Evolutionary conservation across 75 land plant species (phyloP).

Genomic region (Ceratopteris richardii): DNA sequence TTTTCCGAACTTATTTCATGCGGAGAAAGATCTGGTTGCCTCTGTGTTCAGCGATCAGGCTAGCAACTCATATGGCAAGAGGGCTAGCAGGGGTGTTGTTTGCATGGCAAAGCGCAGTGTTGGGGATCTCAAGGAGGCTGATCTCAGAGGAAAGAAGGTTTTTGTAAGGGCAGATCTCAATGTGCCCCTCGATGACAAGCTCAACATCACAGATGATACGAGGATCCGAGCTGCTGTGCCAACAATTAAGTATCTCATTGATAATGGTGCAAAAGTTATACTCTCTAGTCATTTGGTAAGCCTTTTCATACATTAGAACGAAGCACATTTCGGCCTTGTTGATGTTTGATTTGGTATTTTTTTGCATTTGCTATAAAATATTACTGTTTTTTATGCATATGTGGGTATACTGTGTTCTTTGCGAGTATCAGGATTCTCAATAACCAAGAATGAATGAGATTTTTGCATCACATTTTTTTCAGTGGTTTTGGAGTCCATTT

Average conservation of each 20-base stretch:
- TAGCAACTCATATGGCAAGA: conserved; percentile 1
- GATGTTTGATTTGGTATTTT: not conserved
- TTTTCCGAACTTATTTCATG: not conserved
- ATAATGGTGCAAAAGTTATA: conserved; percentile 66
- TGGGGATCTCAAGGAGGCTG: conserved; percentile 53
- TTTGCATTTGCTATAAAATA: too few relatives aligned
- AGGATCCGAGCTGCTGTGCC: conserved; percentile 78
- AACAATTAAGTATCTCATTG: conserved; percentile 74
- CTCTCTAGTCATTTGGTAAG: conserved; percentile 71
- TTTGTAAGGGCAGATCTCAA: conserved; percentile 82
- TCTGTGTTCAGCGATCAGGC: not conserved
- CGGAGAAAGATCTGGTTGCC: not conserved
- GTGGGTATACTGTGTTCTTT: too few relatives aligned
- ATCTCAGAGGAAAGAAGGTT: conserved; percentile 76
- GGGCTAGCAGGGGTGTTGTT: conserved; percentile 15
- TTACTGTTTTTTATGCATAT: too few relatives aligned
- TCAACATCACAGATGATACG: conserved; percentile 82
- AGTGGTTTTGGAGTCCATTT: too few relatives aligned
- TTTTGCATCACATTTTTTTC: too few relatives aligned
- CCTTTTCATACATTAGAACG: not conserved
- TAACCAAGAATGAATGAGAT: too few relatives aligned
- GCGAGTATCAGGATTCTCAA: too few relatives aligned
- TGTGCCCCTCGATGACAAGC: conserved; percentile 69
- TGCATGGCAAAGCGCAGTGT: conserved; percentile 74
- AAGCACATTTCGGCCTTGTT: not conserved